Base-by-base conservation (phyloP, 495 filamentous ascomycete genomes). In the Aspergillus saccharolyticus region DNA sequence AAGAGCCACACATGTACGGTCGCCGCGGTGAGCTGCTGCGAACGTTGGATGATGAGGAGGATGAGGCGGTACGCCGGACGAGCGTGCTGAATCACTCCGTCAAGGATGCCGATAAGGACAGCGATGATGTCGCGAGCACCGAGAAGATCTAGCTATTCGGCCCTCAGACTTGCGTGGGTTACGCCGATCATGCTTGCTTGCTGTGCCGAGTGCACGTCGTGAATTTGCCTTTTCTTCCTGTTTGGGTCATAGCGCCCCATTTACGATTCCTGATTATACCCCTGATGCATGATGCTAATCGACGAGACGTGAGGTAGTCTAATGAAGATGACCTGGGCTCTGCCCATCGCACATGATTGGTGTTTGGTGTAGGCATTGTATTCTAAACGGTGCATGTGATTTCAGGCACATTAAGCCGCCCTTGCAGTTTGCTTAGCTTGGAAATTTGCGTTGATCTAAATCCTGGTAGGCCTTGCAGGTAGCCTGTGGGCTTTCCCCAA, bases 1-100 rank as follows among this genome's bases (percentile, higher is more conserved):
- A 78, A 1, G 81, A 87, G 67, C 87, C 88, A 8, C 77, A 78
- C 22, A 80, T 88, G 57, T 91, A 89, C 67, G 87, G 85, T 54
- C 83, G 83, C 73, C 80, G 86, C 44, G 88, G 89, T 52, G 84
- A 89, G 66, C 67, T 85, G 14, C 74, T 86, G 39, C 70, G 62
- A 22, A 67, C 65, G 15, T 53, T 72, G 12, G 66, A 66, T 8
- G 73, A 75, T 46, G 52, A 72, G 22, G 73, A 75, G 47, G 71
- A 75, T 30, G 67, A 68, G 18, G 72, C 72, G 14, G 66, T 72
- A 12, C 71, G 69, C 39, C 73, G 67, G 7, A 64, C 66, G 12
- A 74, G 71, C 42, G 54, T 64, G 3, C 52, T 70, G 8, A 66
- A 60, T 44, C 66, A 68, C 42, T 60, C 64, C 20, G 63, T 59